Evolutionary conservation across 768 basidiomycete species (phyloP), one percentile per base, ranked within the genome.

Genomic region (Cyclocybe cylindracea): DNA sequence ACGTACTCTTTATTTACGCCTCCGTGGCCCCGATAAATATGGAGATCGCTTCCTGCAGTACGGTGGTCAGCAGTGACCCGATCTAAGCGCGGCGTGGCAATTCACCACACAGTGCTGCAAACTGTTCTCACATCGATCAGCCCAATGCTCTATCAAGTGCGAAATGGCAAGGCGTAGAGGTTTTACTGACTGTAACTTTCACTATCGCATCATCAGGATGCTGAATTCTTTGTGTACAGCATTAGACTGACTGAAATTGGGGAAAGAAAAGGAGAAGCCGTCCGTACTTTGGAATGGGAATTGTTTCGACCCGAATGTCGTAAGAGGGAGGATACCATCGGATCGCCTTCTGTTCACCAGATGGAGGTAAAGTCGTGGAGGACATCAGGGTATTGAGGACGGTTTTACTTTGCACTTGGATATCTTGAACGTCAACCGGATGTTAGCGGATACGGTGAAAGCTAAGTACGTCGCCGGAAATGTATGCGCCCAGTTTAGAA

Each of bases 171-270:
- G 44, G 13, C 33, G 31, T 29, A 46, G 49, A 13, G 41, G 5
- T 29, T 1, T n/a, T 8, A 39, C 76, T 46, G 55, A 84, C 89
- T 67, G 78, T 81, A 47, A 90, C 80, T 73, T 85, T 89, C 48
- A 91, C 78, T 40, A 92, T 87, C 1, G 80, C 89, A 71, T 91
- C 88, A 63, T 91, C 89, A 1, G 86, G 80, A 54, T 89, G 75
- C 51, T 82, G 73, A 42, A 91, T 83, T 51, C 88, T 89, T 7
- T 34, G 14, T 35, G 6, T 35, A 16, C 18, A 46, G 14, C 18
- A 36, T 3, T 29, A 7, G 11, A 44, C 16, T 14, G 11, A 51
- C 24, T 9, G 44, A 50, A 18, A 31, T 37, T 16, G 33, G 45
- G 5, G 18, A 42, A 34, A 8, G 16, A 46, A 34, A 24, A 8